Base-by-base conservation (phyloP, 495 filamentous ascomycete genomes). In the Tuber borchii region DNA sequence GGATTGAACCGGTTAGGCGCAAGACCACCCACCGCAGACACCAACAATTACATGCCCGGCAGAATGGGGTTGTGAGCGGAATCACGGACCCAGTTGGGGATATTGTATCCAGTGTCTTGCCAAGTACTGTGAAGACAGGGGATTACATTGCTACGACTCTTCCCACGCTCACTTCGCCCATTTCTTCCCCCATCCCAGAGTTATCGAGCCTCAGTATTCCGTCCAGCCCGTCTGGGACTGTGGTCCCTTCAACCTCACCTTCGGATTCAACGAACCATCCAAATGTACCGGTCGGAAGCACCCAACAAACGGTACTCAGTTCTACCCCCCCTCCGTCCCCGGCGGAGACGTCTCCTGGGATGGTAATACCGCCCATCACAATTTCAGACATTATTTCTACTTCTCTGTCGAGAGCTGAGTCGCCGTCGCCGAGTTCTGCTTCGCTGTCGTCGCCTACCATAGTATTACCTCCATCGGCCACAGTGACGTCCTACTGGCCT, bases 301-400 rank as follows among this genome's bases (percentile, higher is more conserved):
- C 76, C 40, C 78, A 75, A 39, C 78, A 79, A 73, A 79, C 78
- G 71, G 43, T 81, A 70, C 73, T 81, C 73, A 81, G 80, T 42
- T 81, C 80, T 61, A 81, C 80, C 34, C 80, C 80, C 43, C 80
- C 80, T 39, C 73, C 80, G 37, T 81, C 80, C 16, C 80, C 80
- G 26, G 80, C 44, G 16, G 79, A 81, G 56, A 81, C 78, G 61
- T 80, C 78, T 46, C 16, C 79, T 61, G 79, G 61, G 51, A 77
- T 75, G 78, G 61, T 76, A 56, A 78, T 75, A 68, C 70, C 75
- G 71, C 46, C 71, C n/a, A 61, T 73, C 5, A 71, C 75, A 61
- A 44, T 69, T 70, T 74, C 48, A 40, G 42, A 22, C n/a, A 71
- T 40, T 39, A 71, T 43, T 51, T 51, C 74, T 74, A 68, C 76